Conservation (phyloP, 208 protist genomes). For the Leishmania major region DNA sequence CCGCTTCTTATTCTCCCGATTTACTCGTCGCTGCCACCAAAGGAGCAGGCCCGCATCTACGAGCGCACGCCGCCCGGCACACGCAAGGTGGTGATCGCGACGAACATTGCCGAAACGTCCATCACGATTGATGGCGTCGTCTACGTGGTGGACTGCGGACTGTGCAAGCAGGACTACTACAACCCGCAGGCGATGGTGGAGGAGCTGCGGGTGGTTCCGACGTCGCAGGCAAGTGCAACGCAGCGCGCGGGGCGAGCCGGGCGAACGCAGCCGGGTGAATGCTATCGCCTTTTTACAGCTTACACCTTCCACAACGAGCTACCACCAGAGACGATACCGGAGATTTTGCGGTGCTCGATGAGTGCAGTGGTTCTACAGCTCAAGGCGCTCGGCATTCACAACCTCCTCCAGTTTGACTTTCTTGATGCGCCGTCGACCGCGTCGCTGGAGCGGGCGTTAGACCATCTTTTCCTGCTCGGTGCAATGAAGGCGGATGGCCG, state of each 20-base stretch:
- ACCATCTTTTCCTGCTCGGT: slow-evolving; percentile 98
- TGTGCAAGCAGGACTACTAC: slow-evolving; percentile 98
- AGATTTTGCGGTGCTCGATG: slow-evolving; percentile 97
- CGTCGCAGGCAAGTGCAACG: slow-evolving; percentile 95
- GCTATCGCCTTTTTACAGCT: slow-evolving; percentile 96
- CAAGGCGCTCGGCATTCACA: slow-evolving; percentile 98
- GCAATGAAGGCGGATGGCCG: slow-evolving; percentile 98
- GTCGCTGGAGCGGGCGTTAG: slow-evolving; percentile 96
- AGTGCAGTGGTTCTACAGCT: slow-evolving; percentile 96
- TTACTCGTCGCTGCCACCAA: slow-evolving; percentile 97
- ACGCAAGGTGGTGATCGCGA: slow-evolving; percentile 98
- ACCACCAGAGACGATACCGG: slow-evolving; percentile 91
- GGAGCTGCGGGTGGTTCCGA: slow-evolving; percentile 95
- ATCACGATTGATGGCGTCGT: slow-evolving; percentile 99
- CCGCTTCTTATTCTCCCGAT: slow-evolving; percentile 96
- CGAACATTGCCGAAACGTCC: slow-evolving; percentile 99
- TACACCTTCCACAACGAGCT: slow-evolving; percentile 96
- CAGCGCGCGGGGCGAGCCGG: slow-evolving; percentile 96
- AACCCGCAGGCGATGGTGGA: slow-evolving; percentile 97
- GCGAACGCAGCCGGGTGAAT: slow-evolving; percentile 95
- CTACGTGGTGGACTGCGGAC: slow-evolving; percentile 98
- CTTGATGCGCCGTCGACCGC: slow-evolving; percentile 97
- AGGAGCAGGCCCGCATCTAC: slow-evolving; percentile 99
- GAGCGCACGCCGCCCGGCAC: slow-evolving; percentile 89
- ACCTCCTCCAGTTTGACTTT: slow-evolving; percentile 98